Evolutionary conservation across 208 protist species (phyloP).

Genomic region (Leishmania aethiopica): DNA sequence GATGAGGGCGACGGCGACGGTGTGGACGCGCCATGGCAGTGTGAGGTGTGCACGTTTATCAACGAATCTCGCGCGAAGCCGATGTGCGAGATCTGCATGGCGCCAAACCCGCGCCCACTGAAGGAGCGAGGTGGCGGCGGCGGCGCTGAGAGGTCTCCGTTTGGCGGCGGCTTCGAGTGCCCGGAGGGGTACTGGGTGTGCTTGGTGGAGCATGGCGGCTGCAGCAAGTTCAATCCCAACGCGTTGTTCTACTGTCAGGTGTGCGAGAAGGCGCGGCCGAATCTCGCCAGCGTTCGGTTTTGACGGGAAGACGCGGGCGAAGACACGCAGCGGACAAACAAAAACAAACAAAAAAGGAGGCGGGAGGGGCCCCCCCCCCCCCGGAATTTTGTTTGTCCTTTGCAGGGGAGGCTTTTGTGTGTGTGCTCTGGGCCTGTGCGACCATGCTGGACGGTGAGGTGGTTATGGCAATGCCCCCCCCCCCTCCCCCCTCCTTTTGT

Average conservation of each 20-base stretch:
- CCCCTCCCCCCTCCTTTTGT: neutral
- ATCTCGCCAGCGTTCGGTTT: slow-evolving; percentile 71
- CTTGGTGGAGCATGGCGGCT: slow-evolving; percentile 84
- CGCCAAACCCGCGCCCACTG: slow-evolving; percentile 51
- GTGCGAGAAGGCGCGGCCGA: slow-evolving; percentile 79
- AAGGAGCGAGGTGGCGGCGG: slow-evolving; percentile 2
- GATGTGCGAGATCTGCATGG: slow-evolving; percentile 56
- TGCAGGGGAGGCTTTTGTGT: neutral
- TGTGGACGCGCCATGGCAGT: slow-evolving; percentile 59
- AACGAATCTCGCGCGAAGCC: slow-evolving; percentile 42
- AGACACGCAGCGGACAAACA: too few species aligned
- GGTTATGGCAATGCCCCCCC: neutral
- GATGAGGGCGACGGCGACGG: slow-evolving; percentile 29
- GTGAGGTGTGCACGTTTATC: slow-evolving; percentile 64
- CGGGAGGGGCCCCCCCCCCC: neutral
- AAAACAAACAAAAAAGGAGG: neutral
- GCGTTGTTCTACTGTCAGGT: slow-evolving; percentile 82
- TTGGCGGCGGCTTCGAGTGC: slow-evolving; percentile 43
- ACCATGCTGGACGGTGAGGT: neutral
- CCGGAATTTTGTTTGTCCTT: neutral
- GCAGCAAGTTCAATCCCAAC: slow-evolving; percentile 87
- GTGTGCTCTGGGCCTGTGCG: neutral
- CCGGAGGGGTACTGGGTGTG: slow-evolving; percentile 84
- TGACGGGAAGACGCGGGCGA: slow-evolving; percentile 12
- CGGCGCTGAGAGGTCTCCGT: neutral